These are phyloP conservation scores for Papiliotrema fonsecae DNA, from an alignment of 1,284 basidiomycete genomes.

Conservation along the genomic window DNA sequence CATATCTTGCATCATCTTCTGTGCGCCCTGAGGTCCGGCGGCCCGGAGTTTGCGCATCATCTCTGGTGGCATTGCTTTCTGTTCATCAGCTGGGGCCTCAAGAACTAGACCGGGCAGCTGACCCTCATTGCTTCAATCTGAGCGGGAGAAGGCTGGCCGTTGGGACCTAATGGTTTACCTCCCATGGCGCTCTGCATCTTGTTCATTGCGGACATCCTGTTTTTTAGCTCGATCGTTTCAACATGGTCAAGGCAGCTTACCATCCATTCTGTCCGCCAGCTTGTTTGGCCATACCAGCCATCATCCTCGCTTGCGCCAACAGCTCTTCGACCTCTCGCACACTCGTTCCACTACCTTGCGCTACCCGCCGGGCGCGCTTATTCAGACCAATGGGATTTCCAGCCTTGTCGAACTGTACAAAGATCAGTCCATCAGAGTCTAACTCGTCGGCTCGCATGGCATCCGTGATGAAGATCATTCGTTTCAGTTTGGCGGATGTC, in stretches of 20 bases:
- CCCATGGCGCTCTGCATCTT: conserved; percentile 83
- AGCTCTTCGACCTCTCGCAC: conserved; percentile 96
- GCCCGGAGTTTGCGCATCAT: conserved; percentile 76
- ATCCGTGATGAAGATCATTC: conserved; percentile 98
- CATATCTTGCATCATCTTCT: conserved; percentile 94
- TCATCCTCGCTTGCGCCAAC: conserved; percentile 91
- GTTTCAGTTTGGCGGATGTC: conserved; percentile 76
- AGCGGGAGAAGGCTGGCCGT: conserved; percentile 82
- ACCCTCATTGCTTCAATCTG: conserved; percentile 91
- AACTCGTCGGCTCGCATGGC: conserved; percentile 92
- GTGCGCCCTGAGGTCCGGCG: conserved; percentile 72
- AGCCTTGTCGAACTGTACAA: conserved; percentile 76
- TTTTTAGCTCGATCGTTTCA: background rate
- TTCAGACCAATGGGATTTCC: conserved; percentile 77
- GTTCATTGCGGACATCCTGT: conserved; percentile 75
- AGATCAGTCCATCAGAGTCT: conserved; percentile 88
- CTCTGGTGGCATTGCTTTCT: conserved; percentile 83
- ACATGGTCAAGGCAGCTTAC: conserved; percentile 46
- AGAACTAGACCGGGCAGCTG: conserved; percentile 25
- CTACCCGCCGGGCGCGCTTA: conserved; percentile 82
- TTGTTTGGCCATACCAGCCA: conserved; percentile 95
- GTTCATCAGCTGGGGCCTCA: conserved; percentile 6
- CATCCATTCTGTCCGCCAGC: conserved; percentile 95
- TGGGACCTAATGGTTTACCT: conserved; percentile 73
- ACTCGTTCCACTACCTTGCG: conserved; percentile 89